Base-by-base conservation (phyloP, 2,329 filamentous ascomycete species). In the Xenoacremonium recifei region DNA sequence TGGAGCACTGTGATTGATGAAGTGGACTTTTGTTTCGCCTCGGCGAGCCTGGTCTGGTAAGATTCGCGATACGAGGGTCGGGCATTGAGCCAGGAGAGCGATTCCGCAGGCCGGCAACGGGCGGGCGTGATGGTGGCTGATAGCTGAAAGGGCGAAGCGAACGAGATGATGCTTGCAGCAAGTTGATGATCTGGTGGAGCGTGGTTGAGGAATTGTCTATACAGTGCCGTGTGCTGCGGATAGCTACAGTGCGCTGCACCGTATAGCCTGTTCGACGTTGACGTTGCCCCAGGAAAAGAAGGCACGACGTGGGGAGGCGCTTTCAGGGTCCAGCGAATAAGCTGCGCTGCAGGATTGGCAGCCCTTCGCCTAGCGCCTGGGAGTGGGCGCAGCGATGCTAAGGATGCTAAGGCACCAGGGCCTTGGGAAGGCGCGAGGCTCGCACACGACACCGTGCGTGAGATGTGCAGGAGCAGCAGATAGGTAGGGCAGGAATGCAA, bases 211-310 rank as follows among this genome's bases (percentile, higher is more conserved):
- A 44, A 44, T 57, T 55, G 47, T 51, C 55, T 58, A 58, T 55
- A 58, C 55, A 55, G 55, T 58, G 37, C 30, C 6, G 16, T 34
- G 32, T 15, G 16, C 17, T n/a, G 17, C 12, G 31, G 30, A 21
- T 9, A 3, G 2, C 3, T 21, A 58, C 54, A 45, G 55, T 58
- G 36, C 11, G 30, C 45, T 40, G 52, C 55, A 58, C 55, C 48
- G 55, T 58, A 58, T 58, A 58, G 55, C 50, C 53, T 48, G 47
- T 58, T 53, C 48, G 51, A 51, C 55, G 51, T 58, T 57, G 50
- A 40, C 37, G 43, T 29, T 34, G 18, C 32, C 16, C 32, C 32
- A 34, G 32, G n/a, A 34, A 34, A 34, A 15, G 5, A 34, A 18
- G 16, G 32, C 18, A 19, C 16, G 16, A 34, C 7, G 32, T 18